These are phyloP conservation scores for Ustilago lituana DNA, from an alignment of 1,284 basidiomycete species.

Conservation along the genomic window DNA sequence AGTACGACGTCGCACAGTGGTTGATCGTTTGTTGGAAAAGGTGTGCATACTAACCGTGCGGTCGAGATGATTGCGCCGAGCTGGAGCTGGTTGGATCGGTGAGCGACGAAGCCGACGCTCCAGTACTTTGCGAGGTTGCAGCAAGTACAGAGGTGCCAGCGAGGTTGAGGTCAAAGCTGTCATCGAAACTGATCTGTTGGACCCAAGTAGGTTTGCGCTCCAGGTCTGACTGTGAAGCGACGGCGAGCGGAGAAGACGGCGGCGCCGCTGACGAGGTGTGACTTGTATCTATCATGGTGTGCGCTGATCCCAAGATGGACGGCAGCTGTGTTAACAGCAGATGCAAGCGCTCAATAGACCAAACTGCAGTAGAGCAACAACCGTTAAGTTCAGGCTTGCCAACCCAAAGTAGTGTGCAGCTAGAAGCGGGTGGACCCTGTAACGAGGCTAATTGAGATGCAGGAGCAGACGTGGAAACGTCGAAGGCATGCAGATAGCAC, in stretches of 20 bases:
- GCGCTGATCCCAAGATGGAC: neutral
- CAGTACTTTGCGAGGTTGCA: neutral
- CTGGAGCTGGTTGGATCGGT: neutral
- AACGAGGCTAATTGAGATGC: too few relatives aligned
- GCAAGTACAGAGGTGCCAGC: slow-evolving; percentile 13
- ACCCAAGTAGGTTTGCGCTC: slow-evolving; percentile 45
- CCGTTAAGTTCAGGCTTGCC: too few relatives aligned
- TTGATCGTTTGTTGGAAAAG: neutral
- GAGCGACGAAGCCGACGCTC: neutral
- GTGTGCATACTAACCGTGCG: slow-evolving; percentile 7
- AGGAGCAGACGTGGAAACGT: too few relatives aligned
- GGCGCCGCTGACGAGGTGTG: slow-evolving; percentile 6
- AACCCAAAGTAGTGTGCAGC: too few relatives aligned
- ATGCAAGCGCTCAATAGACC: too few relatives aligned
- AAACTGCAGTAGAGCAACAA: too few relatives aligned
- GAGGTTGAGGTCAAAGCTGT: slow-evolving; percentile 44
- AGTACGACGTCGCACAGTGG: slow-evolving; percentile 12
- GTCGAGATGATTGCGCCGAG: neutral
- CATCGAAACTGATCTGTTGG: slow-evolving; percentile 45
- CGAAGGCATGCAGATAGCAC: too few relatives aligned
- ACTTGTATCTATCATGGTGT: slow-evolving; percentile 3
- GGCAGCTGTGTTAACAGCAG: neutral
- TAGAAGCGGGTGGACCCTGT: too few relatives aligned
- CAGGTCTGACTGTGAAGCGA: slow-evolving; percentile 11
- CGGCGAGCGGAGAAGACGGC: slow-evolving; percentile 4